These are phyloP conservation scores for Quaeritorhiza haematococci DNA, from an alignment of 371 early-diverging fungal species.

Conservation along the genomic window DNA sequence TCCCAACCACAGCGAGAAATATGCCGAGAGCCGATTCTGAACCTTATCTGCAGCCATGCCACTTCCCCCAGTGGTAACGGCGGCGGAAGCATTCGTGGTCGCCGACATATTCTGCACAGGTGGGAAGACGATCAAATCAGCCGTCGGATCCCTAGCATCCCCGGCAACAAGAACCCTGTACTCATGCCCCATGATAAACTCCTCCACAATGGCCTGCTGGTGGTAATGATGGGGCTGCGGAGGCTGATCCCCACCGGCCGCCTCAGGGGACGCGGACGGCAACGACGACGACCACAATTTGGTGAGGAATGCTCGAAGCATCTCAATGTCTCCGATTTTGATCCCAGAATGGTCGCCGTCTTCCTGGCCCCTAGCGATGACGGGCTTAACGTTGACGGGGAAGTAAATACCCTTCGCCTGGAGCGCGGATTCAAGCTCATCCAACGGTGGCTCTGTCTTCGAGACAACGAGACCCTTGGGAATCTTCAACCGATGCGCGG, in stretches of 20 bases:
- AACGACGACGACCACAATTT: slow-evolving; percentile 9
- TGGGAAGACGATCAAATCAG: slow-evolving; percentile 28
- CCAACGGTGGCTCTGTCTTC: background rate
- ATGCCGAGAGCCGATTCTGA: too few relatives aligned
- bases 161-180: slow-evolving; percentile 28
- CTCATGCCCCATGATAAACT: slow-evolving; percentile 20
- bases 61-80: too few relatives aligned
- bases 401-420: slow-evolving; percentile 5
- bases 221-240: too few relatives aligned
- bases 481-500: slow-evolving; percentile 9
- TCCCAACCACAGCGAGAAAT: too few relatives aligned
- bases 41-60: too few relatives aligned
- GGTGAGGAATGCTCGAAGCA: slow-evolving; percentile 4
- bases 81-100: too few relatives aligned
- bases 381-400: slow-evolving; percentile 28
- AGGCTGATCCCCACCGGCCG: too few relatives aligned
- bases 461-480: slow-evolving; percentile 5
- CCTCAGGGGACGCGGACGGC: too few relatives aligned
- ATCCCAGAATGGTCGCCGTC: slow-evolving; percentile 15
- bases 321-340: slow-evolving; percentile 11
- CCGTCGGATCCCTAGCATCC: slow-evolving; percentile 15
- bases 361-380: background rate
- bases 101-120: background rate
- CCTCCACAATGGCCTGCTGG: too few relatives aligned
- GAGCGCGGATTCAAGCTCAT: background rate